Percentiles rank a stretch among this genome's conserved stretches.
These are phyloP conservation scores for Albatrellus ellisii DNA, from an alignment of 768 basidiomycete species.

Conservation along the genomic window DNA sequence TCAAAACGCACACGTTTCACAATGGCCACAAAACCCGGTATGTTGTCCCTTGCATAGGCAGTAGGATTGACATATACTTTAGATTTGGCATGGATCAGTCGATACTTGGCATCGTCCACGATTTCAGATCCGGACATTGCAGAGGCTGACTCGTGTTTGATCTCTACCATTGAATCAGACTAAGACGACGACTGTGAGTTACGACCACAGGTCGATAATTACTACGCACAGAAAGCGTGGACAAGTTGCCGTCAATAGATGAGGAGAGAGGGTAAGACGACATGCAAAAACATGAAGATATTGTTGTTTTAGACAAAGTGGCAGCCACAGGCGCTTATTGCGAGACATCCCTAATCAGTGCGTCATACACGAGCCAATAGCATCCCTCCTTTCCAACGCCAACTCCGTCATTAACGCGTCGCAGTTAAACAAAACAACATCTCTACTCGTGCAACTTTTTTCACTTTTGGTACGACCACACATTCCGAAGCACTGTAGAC, in stretches of 20 bases:
- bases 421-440: too few relatives aligned
- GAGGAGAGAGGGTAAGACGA: background rate
- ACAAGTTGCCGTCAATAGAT: background rate
- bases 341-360: too few relatives aligned
- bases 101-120: constrained; percentile 48
- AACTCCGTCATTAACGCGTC: too few relatives aligned
- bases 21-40: constrained; percentile 84
- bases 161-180: constrained; percentile 65
- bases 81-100: constrained; percentile 80
- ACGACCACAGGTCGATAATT: too few relatives aligned
- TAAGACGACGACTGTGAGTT: too few relatives aligned
- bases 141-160: constrained; percentile 32
- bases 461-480: constrained; percentile 95
- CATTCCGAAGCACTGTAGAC: constrained; percentile 78
- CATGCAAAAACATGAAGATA: background rate
- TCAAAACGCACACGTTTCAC: constrained; percentile 63
- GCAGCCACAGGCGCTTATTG: too few relatives aligned
- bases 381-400: too few relatives aligned
- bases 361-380: too few relatives aligned
- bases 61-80: constrained; percentile 96
- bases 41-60: constrained; percentile 82
- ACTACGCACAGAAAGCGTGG: constrained; percentile 28
- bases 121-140: constrained; percentile 10
- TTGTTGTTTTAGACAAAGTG: too few relatives aligned
- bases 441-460: too few relatives aligned